Evolutionary conservation across 257 asterid genomes (phyloP).

Genomic region (Fraxinus americana): DNA sequence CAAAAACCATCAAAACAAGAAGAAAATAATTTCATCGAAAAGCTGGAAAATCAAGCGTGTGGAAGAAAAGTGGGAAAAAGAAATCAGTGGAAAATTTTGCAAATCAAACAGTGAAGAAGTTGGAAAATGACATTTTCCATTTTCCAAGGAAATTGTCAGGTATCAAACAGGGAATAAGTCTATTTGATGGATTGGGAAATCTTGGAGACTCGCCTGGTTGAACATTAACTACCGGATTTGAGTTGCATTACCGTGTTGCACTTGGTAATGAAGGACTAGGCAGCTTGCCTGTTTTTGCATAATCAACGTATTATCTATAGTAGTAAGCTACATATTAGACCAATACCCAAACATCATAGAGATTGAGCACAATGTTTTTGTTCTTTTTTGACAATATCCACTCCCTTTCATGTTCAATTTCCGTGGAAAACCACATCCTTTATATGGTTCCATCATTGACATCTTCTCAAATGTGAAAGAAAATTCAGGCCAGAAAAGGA

Average conservation of each 20-base stretch:
- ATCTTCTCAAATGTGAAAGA: background rate
- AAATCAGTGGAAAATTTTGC: too few species aligned
- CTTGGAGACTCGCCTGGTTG: too few species aligned
- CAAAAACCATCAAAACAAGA: too few species aligned
- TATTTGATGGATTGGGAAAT: background rate
- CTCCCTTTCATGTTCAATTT: background rate
- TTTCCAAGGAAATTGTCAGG: too few species aligned
- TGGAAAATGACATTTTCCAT: too few species aligned
- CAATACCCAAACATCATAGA: background rate
- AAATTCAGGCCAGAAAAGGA: background rate
- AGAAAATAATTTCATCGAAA: too few species aligned
- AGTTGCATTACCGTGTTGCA: background rate
- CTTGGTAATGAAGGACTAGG: background rate
- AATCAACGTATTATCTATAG: background rate
- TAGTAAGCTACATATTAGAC: background rate
- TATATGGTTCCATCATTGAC: background rate
- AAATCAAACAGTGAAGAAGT: too few species aligned
- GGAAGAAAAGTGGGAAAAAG: too few species aligned
- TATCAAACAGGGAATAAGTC: too few species aligned
- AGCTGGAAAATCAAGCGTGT: too few species aligned
- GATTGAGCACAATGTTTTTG: background rate
- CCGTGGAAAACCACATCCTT: background rate
- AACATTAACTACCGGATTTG: too few species aligned
- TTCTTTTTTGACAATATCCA: background rate
- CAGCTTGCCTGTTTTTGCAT: conserved; percentile 9